phyloP scores from a whole-genome alignment of 176 grass and related monocot species.

The Puccinellia tenuiflora region DNA sequence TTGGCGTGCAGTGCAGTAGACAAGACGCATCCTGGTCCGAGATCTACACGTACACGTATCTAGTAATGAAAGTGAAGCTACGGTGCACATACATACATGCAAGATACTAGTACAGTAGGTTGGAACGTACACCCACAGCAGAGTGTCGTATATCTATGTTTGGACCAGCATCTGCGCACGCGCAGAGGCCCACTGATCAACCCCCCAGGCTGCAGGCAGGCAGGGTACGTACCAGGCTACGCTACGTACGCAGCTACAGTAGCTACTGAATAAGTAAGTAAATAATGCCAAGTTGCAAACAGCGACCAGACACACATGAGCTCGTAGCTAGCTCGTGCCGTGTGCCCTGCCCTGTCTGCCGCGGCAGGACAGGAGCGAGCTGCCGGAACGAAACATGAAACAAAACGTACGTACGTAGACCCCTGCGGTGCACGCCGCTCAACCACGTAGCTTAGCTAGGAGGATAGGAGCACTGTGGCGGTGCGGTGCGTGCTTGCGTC shows the following conservation, averaged over 20 bases:
- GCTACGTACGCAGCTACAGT: slow-evolving; percentile 4
- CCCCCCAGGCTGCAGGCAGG: background rate
- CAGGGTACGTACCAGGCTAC: slow-evolving; percentile 1
- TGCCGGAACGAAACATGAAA: background rate
- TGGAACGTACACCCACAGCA: too few species aligned
- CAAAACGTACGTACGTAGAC: background rate
- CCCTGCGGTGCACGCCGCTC: too few species aligned
- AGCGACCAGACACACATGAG: background rate
- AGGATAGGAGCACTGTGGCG: background rate
- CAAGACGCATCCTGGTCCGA: too few species aligned
- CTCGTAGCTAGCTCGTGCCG: background rate
- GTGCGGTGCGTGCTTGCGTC: background rate
- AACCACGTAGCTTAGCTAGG: background rate
- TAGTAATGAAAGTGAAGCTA: too few species aligned
- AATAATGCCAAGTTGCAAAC: background rate
- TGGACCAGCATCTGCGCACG: slow-evolving; percentile 2
- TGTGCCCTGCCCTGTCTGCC: background rate
- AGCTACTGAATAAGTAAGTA: too few species aligned
- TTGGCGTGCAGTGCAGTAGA: too few species aligned
- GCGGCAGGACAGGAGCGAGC: background rate
- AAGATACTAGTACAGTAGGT: too few species aligned
- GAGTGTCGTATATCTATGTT: too few species aligned
- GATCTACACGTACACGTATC: too few species aligned
- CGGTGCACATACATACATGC: too few species aligned
- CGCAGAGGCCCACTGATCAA: background rate